Conservation (phyloP, 108 stramenopile genomes). For the Discostella stelligeroides region DNA sequence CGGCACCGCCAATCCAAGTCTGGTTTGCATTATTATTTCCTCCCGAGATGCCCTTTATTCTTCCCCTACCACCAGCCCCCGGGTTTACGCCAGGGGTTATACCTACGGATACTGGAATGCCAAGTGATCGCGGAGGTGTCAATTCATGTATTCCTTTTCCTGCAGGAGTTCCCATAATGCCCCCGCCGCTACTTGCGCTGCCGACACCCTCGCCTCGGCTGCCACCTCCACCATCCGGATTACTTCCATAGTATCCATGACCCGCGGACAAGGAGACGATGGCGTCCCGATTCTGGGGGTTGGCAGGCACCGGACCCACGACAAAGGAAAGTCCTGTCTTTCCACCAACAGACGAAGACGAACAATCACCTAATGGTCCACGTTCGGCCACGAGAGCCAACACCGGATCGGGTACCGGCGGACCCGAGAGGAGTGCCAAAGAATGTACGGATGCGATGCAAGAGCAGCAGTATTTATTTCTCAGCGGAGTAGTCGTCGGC, state of each 20-base stretch:
- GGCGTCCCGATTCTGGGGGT: conserved; percentile 61
- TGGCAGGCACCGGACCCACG: conserved; percentile 55
- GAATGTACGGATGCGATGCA: conserved; percentile 46
- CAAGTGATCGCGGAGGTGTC: conserved; percentile 41
- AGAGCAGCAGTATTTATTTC: conserved; percentile 3
- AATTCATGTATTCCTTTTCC: conserved; percentile 13
- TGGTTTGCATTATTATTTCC: background rate
- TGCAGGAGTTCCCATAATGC: conserved; percentile 16
- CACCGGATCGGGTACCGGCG: conserved; percentile 24
- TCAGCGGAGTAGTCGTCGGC: conserved; percentile 10
- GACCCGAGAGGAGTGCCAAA: conserved; percentile 39
- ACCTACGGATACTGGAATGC: conserved; percentile 45
- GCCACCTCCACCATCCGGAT: conserved; percentile 58
- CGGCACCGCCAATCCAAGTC: conserved; percentile 42
- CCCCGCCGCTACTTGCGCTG: conserved; percentile 16
- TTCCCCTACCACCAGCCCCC: conserved; percentile 5
- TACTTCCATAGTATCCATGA: conserved; percentile 70
- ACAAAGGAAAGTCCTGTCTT: conserved; percentile 54
- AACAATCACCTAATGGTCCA: conserved; percentile 46
- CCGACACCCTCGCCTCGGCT: conserved; percentile 53
- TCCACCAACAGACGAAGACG: background rate
- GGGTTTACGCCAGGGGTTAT: conserved; percentile 39
- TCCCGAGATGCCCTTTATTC: background rate
- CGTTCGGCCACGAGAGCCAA: conserved; percentile 53
- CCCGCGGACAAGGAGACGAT: conserved; percentile 66